These are phyloP conservation scores for Herpetospermum pedunculosum DNA, from an alignment of 306 rosid species.

Conservation along the genomic window DNA sequence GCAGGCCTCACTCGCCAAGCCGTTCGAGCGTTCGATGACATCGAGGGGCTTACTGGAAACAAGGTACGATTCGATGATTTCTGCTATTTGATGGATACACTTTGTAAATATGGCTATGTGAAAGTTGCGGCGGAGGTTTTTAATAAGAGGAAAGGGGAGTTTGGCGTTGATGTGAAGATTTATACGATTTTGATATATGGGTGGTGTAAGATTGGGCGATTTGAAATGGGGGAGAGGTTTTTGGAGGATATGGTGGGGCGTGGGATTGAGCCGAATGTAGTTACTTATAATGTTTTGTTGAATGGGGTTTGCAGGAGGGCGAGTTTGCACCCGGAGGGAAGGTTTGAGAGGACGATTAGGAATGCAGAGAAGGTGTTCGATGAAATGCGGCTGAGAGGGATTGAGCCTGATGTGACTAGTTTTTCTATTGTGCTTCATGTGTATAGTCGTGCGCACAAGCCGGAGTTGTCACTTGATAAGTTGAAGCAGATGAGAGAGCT, in stretches of 20 bases:
- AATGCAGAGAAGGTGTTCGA: slow-evolving; percentile 59
- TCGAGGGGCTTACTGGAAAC: slow-evolving; percentile 25
- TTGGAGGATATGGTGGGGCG: slow-evolving; percentile 46
- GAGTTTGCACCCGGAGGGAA: slow-evolving; percentile 70
- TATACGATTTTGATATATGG: slow-evolving; percentile 72
- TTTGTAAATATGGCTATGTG: slow-evolving; percentile 67
- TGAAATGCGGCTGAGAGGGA: slow-evolving; percentile 61
- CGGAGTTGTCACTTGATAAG: slow-evolving; percentile 61
- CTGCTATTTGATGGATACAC: slow-evolving; percentile 50
- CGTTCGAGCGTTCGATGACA: slow-evolving; percentile 56
- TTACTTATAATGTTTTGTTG: slow-evolving; percentile 64
- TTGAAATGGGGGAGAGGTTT: slow-evolving; percentile 40
- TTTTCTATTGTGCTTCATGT: slow-evolving; percentile 80
- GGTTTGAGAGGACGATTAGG: slow-evolving; percentile 65
- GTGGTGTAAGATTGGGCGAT: slow-evolving; percentile 68
- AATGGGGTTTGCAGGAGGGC: slow-evolving; percentile 79
- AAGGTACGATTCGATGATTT: slow-evolving; percentile 26
- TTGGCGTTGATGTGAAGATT: slow-evolving; percentile 32
- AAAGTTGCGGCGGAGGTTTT: slow-evolving; percentile 56
- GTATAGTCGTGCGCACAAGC: slow-evolving; percentile 82
- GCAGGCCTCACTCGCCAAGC: slow-evolving; percentile 84
- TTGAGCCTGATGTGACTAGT: slow-evolving; percentile 83
- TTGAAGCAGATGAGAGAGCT: slow-evolving; percentile 51
- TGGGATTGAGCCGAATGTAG: slow-evolving; percentile 69
- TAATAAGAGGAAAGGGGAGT: slow-evolving; percentile 33